Base-by-base conservation (phyloP, 129 eudicot genomes). In the Dittrichia graveolens region DNA sequence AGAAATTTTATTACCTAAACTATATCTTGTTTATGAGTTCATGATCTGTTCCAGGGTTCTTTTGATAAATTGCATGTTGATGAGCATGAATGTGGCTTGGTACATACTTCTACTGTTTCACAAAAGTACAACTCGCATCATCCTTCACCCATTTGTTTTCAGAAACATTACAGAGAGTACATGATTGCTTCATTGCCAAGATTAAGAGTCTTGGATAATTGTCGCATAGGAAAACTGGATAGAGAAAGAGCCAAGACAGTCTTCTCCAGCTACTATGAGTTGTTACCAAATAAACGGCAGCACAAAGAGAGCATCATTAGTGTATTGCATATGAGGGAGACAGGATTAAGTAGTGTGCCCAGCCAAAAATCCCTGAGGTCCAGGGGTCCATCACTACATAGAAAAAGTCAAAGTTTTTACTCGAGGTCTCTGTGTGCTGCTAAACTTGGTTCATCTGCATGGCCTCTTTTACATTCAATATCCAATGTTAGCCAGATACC, bases 391-490 rank as follows among this genome's bases (percentile, higher is more conserved):
- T 78, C 78, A 60, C 47, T 54, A 75, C 72, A 74, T 57, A 65
- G 73, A 53, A 88, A 84, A 65, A 81, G 81, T 71, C 87, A 67
- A 74, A 53, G 67, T 74, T 80, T 73, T 60, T 86, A 80, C 75
- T 78, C 87, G 11, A 75, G 93, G 75, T 88, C 97, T 34, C 80
- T 88, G 10, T 86, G 83, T 73, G 97, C 97, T 50, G 87, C 97
- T 42, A 92, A 88, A 78, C 78, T 82, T 12, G 96, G 87, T 54
- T 78, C 90, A 13, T 82, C 87, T 64, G 84, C 82, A 65, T 69
- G 85, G 84, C 97, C 97, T 3, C 75, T 73, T 46, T 71, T 79
- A 41, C 79, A 82, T 43, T 78, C 87, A 18, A 68, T 92, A 10
- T 84, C 91, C 2, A 66, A 79, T 74, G 64, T 84, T 37, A 55